A percentile compares a stretch with the other conserved stretches of the same genome.
phyloP scores from a whole-genome alignment of 495 filamentous ascomycete species.

The Pseudoneurospora amorphoporcata region DNA sequence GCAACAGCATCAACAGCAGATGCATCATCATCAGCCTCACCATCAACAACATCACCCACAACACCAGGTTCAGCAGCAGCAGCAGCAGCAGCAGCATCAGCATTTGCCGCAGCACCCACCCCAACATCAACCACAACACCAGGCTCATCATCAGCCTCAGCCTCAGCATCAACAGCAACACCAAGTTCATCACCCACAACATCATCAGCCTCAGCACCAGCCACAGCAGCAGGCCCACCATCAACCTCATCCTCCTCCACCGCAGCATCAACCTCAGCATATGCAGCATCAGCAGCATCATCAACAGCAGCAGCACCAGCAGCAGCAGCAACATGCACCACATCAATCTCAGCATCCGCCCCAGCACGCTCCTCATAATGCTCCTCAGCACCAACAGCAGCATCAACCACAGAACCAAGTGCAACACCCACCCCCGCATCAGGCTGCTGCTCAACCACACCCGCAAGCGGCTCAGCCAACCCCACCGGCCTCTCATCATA shows the following conservation, averaged over 20 bases:
- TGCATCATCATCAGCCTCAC: conserved; percentile 1
- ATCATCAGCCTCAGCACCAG: neutral
- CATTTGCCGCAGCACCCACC: neutral
- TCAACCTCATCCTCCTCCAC: conserved; percentile 1
- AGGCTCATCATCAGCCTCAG: conserved; percentile 1
- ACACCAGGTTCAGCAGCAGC: neutral
- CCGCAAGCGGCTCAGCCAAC: neutral
- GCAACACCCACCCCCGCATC: neutral
- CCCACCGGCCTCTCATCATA: neutral
- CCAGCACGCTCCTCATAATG: neutral
- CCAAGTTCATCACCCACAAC: neutral
- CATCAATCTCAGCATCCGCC: conserved; percentile 1
- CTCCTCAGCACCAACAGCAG: neutral
- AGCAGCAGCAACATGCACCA: neutral
- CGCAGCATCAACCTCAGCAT: neutral
- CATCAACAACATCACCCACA: conserved; percentile 1
- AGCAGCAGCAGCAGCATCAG: conserved; percentile 4
- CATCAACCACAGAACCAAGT: neutral
- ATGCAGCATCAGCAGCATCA: neutral
- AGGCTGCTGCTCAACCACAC: neutral
- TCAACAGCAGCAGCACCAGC: neutral
- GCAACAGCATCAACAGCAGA: conserved; percentile 1
- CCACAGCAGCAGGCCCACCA: conserved; percentile 2
- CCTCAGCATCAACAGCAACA: conserved; percentile 2
- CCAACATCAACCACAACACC: neutral